phyloP scores from a whole-genome alignment of 2,329 filamentous ascomycete species.

The Pezicula carpinea region DNA sequence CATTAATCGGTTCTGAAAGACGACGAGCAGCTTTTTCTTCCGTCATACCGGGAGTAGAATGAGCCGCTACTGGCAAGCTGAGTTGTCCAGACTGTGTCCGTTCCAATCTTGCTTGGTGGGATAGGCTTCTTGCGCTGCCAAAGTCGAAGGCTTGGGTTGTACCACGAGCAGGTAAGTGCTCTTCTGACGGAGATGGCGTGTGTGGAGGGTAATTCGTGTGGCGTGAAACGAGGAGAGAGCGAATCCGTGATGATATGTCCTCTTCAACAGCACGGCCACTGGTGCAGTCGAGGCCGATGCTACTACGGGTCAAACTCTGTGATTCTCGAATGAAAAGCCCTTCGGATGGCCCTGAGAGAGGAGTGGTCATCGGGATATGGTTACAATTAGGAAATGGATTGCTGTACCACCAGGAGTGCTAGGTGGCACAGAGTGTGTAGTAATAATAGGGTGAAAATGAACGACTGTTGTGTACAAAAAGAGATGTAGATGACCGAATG shows the following conservation, averaged over 20 bases:
- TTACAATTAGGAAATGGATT: too few species aligned
- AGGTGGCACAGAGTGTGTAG: too few species aligned
- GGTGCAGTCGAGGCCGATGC: conserved; percentile 19
- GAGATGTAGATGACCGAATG: too few species aligned
- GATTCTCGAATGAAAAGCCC: not conserved
- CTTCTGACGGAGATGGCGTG: conserved; percentile 22
- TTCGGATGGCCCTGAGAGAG: not conserved
- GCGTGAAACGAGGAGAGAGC: conserved; percentile 23
- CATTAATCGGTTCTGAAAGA: not conserved
- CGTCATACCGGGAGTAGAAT: not conserved
- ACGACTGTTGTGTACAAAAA: too few species aligned
- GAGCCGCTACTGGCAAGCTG: not conserved
- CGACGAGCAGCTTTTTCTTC: not conserved
- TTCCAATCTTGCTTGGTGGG: conserved; percentile 8
- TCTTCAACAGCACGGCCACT: conserved; percentile 20
- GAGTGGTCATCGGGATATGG: too few species aligned
- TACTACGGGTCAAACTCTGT: conserved; percentile 12
- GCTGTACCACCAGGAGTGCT: too few species aligned
- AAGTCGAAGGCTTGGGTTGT: conserved; percentile 16
- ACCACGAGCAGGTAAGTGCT: conserved; percentile 6
- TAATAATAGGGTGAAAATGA: too few species aligned
- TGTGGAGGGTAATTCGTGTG: conserved; percentile 18
- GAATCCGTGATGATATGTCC: conserved; percentile 24
- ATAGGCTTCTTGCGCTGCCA: conserved; percentile 16
- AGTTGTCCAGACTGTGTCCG: not conserved